Conservation (phyloP, 1,139 yeast species). For the Meyerozyma elateridarum region DNA sequence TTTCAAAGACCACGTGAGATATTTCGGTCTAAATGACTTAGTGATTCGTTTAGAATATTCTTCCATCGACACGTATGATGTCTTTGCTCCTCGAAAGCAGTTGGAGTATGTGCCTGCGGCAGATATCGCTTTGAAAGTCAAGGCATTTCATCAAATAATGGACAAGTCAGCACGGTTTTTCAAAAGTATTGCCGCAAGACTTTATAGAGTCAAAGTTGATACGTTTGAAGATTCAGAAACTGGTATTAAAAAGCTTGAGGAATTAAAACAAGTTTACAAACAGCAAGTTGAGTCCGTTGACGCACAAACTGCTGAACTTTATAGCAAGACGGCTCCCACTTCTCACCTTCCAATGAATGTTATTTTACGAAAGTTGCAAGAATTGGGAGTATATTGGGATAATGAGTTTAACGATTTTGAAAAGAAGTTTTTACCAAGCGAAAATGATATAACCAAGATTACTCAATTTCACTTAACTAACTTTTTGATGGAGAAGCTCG, state of each 20-base stretch:
- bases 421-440: slow-evolving; percentile 75
- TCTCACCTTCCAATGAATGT: slow-evolving; percentile 68
- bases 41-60: slow-evolving; percentile 79
- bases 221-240: slow-evolving; percentile 67
- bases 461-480: slow-evolving; percentile 85
- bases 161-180: slow-evolving; percentile 59
- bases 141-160: slow-evolving; percentile 51
- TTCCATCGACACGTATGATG: slow-evolving; percentile 67
- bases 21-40: slow-evolving; percentile 77
- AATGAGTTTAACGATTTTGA: slow-evolving; percentile 80
- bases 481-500: slow-evolving; percentile 54
- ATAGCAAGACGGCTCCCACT: slow-evolving; percentile 53
- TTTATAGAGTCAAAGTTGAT: slow-evolving; percentile 78
- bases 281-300: slow-evolving; percentile 48
- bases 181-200: slow-evolving; percentile 64
- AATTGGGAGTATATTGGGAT: slow-evolving; percentile 86
- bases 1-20: slow-evolving; percentile 74
- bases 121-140: slow-evolving; percentile 66
- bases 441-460: slow-evolving; percentile 85
- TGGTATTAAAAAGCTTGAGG: slow-evolving; percentile 56
- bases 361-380: slow-evolving; percentile 69
- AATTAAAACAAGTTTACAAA: slow-evolving; percentile 50
- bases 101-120: slow-evolving; percentile 70
- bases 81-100: slow-evolving; percentile 71
- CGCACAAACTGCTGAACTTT: slow-evolving; percentile 47